phyloP scores from a whole-genome alignment of 208 protist genomes.

The Leishmania gerbilli region DNA sequence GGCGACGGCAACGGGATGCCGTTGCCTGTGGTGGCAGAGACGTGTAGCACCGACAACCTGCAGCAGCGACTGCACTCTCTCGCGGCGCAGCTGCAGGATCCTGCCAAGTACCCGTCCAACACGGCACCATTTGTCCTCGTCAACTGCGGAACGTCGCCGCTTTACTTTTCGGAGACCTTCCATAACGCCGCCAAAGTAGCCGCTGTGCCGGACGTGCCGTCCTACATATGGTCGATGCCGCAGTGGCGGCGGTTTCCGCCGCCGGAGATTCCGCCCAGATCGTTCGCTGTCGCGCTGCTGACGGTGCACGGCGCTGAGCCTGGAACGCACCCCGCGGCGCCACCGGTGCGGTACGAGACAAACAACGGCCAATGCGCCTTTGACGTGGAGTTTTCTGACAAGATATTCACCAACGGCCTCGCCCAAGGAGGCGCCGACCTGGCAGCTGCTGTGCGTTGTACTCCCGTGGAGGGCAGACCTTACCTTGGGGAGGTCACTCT shows the following conservation, averaged over 20 bases:
- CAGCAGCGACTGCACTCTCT: slow-evolving; percentile 26
- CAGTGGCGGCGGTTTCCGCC: slow-evolving; percentile 53
- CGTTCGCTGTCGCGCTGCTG: slow-evolving; percentile 39
- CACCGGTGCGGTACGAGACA: slow-evolving; percentile 41
- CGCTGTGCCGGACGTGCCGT: not conserved
- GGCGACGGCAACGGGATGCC: not conserved
- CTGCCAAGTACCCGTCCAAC: not conserved
- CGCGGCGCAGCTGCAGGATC: slow-evolving; percentile 19
- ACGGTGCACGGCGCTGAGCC: not conserved
- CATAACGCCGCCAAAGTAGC: slow-evolving; percentile 8
- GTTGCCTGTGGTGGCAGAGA: slow-evolving; percentile 27
- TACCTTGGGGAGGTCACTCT: slow-evolving; percentile 12
- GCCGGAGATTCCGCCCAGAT: slow-evolving; percentile 41
- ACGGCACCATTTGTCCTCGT: slow-evolving; percentile 34
- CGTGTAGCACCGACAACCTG: slow-evolving; percentile 33
- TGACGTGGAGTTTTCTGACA: slow-evolving; percentile 17
- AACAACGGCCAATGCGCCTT: slow-evolving; percentile 39
- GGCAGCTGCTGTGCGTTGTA: not conserved
- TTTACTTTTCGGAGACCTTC: slow-evolving; percentile 42
- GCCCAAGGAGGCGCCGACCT: not conserved
- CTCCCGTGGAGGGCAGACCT: slow-evolving; percentile 13
- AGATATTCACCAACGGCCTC: not conserved
- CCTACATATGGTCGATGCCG: not conserved
- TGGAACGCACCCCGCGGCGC: not conserved
- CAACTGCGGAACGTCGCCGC: slow-evolving; percentile 44